Conservation (phyloP, 495 filamentous ascomycete species). For the Astrothelium subdiscretum region DNA sequence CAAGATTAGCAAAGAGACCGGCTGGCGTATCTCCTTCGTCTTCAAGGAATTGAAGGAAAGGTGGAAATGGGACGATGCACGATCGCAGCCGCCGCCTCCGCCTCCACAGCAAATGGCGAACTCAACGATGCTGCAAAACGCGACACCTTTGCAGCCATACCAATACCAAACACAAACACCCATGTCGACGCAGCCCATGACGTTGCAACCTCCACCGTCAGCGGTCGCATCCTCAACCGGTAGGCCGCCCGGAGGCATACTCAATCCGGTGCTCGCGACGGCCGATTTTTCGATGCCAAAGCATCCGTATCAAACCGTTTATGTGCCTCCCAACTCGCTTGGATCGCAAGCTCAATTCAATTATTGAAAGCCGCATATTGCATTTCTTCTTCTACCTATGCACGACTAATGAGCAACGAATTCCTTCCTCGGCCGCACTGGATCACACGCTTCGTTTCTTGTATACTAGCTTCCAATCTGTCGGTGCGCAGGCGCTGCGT, state of each 20-base stretch:
- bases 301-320: conserved; percentile 60
- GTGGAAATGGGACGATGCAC: conserved; percentile 63
- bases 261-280: conserved; percentile 53
- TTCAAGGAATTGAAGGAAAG: conserved; percentile 54
- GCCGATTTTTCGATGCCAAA: conserved; percentile 63
- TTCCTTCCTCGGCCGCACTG: background rate
- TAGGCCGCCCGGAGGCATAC: conserved; percentile 34
- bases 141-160: conserved; percentile 6
- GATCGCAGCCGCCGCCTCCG: conserved; percentile 11
- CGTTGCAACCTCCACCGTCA: conserved; percentile 9
- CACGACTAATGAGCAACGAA: conserved; percentile 1
- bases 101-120: conserved; percentile 18
- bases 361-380: background rate
- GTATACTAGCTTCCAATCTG: background rate
- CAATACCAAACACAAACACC: conserved; percentile 1
- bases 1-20: conserved; percentile 61
- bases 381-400: background rate
- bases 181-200: conserved; percentile 2
- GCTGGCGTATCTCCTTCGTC: conserved; percentile 62
- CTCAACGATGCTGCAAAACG: conserved; percentile 4
- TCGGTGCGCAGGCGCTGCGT: background rate
- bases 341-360: conserved; percentile 1
- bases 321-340: conserved; percentile 26
- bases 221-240: conserved; percentile 9
- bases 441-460: background rate